Evolutionary conservation across 2,329 filamentous ascomycete species (phyloP).

Genomic region (Graphilbum fragrans): DNA sequence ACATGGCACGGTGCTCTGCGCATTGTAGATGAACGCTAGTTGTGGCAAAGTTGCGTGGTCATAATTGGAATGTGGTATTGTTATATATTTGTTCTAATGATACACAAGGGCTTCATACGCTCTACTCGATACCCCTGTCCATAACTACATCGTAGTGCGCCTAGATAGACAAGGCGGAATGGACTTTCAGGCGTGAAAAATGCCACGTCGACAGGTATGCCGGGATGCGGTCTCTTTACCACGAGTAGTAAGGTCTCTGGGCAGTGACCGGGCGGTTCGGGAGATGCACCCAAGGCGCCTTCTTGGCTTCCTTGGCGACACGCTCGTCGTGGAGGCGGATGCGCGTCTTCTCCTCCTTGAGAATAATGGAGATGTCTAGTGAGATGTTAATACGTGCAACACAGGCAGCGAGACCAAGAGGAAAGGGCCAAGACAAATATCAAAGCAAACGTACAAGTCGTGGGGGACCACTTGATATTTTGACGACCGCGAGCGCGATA

Average conservation of each 20-base stretch:
- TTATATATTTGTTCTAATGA: too few species aligned
- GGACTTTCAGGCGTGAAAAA: too few species aligned
- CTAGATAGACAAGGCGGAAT: too few species aligned
- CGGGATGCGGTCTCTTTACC: slow-evolving; percentile 42
- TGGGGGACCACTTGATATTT: slow-evolving; percentile 47
- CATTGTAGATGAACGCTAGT: too few species aligned
- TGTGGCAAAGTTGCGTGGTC: too few species aligned
- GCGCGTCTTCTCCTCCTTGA: slow-evolving; percentile 90
- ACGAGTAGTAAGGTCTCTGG: slow-evolving; percentile 83
- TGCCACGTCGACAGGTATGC: too few species aligned
- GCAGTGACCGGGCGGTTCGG: slow-evolving; percentile 75
- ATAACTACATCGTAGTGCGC: too few species aligned
- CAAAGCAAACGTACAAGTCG: slow-evolving; percentile 50
- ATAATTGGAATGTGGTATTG: too few species aligned
- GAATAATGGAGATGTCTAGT: slow-evolving; percentile 59
- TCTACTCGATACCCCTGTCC: too few species aligned
- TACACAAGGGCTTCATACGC: too few species aligned
- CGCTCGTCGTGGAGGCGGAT: slow-evolving; percentile 71
- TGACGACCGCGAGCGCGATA: slow-evolving; percentile 64
- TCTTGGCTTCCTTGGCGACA: slow-evolving; percentile 59
- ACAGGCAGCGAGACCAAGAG: neutral
- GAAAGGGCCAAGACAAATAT: neutral
- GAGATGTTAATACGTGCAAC: neutral
- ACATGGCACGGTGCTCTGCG: too few species aligned
- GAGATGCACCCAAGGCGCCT: slow-evolving; percentile 76